Base-by-base conservation (phyloP, 2,329 filamentous ascomycete species). In the Orbilia ellipsospora region DNA sequence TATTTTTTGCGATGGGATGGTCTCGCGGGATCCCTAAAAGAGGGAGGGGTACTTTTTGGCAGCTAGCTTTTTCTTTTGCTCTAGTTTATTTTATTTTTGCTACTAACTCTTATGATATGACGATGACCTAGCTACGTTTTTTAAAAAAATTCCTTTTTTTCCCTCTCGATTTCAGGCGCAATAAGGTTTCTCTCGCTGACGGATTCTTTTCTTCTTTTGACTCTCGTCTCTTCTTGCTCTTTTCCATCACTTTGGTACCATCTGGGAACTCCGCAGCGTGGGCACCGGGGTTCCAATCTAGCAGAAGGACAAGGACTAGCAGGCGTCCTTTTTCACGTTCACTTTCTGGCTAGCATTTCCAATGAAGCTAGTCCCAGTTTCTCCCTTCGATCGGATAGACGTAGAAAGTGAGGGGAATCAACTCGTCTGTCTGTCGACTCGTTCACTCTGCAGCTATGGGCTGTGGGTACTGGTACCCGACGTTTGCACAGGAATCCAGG, bases 1-100 rank as follows among this genome's bases (percentile, higher is more conserved):
- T 73, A 73, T 73, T 73, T 73, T 73, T 73, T 73, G 69, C 69
- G 69, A 73, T 57, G 63, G 56, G 62, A 50, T 65, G 23, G 23
- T 23, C 23, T 23, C 23, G 23, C 23, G 23, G 23, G 23, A 23
- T 23, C 23, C 23, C 23, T 23, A 23, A 23, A 23, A 50, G 44
- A 59, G 68, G 69, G 69, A 73, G 69, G 69, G 69, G 69, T 73
- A 73, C 20, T 36, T 42, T 73, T 54, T 65, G 48, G 54, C 48
- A 26, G 51, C 65, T 31, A 31, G 56, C 31, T 13, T 28, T 68
- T 42, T 56, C 56, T 56, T 56, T 48, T 44, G 40, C 40, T n/a
- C 40, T 23, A 23, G 4, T 23, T 23, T 23, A 23, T 23, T 23
- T 23, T 23, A 23, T 23, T 23, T 23, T 23, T 23, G 4, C 23